Evolutionary conservation across 768 basidiomycete species (phyloP), one percentile per base, ranked within the genome.

Genomic region (Naganishia antarctica): DNA sequence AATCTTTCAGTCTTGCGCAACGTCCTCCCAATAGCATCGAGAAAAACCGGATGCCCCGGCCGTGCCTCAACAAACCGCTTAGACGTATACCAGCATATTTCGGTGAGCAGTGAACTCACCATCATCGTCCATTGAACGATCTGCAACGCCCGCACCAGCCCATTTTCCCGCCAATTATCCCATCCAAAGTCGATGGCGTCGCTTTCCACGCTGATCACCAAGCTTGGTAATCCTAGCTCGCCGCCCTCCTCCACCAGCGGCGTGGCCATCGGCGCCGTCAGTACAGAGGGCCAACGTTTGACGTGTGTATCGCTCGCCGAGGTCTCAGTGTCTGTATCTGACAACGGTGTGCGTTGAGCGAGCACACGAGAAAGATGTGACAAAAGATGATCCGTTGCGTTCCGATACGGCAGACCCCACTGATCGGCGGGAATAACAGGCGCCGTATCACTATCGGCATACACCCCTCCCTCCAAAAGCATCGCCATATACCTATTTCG

Each of bases 81-180:
- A 21, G 9, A n/a, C 21, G 29, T 21, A 31, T n/a, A n/a, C n/a
- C n/a, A n/a, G n/a, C n/a, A n/a, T n/a, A n/a, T n/a, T n/a, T n/a
- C n/a, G n/a, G n/a, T n/a, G n/a, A n/a, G n/a, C n/a, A n/a, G n/a
- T n/a, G 11, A 23, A 61, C 68, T 26, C 51, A 67, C 70, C 70
- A 70, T 67, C 18, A 73, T 67, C 9, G 71, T 73, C 71, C 71
- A 73, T 50, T 73, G 71, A 1, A 68, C 68, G 37, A 73, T 70
- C 50, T 73, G 71, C 3, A 69, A 65, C 1, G 70, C 70, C 40
- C 71, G 60, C 15, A 59, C 61, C 4, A 73, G 59, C 2, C 71
- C 71, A 11, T 67, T 50, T 18, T 73, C 69, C 9, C 71, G 48
- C 71, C 71, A 73, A 45, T 70, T 68, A 16, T 49, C 29, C 71